Evolutionary conservation across 257 asterid species (phyloP), one percentile per base, ranked within the genome.

Genomic region (Mitragyna speciosa): DNA sequence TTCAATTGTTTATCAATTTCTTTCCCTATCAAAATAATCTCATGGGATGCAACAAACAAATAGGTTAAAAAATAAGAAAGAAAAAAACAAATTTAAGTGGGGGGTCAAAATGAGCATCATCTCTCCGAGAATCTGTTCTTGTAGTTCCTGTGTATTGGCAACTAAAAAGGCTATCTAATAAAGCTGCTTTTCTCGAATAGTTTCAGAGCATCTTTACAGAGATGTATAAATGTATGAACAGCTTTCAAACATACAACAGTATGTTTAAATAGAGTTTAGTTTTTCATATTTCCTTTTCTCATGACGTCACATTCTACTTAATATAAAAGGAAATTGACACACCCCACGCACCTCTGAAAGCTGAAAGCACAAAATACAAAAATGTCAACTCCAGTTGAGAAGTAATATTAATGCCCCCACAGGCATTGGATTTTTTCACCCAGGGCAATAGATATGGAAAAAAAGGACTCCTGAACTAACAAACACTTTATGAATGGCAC

Each of bases 51-150:
- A 87, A 80, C 83, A 82, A 85, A 79, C 79, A 82, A 85, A 79
- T 52, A 19, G 69, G 70, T 30, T 70, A 31, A 49, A 30, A 73
- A 81, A 65, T 52, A 67, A 52, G 36, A 31, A 52, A n/a, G n/a
- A n/a, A n/a, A n/a, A n/a, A n/a, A n/a, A n/a, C n/a, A n/a, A n/a
- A n/a, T n/a, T 68, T 24, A 75, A 0, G 30, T n/a, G n/a, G n/a
- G n/a, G n/a, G n/a, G n/a, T n/a, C n/a, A 47, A 77, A 89, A 89
- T 63, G 69, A 70, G 73, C 84, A 87, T 92, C 89, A 84, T 90
- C 81, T 84, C 92, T 94, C 91, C 90, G 82, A 91, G 97, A 94
- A 89, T 92, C 96, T 89, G 88, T 88, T 94, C 92, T 85, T 78
- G 90, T 88, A 92, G 93, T n/a, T 84, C 94, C 86, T 84, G 72